These are phyloP conservation scores for Coccinonectria pachysandricola DNA, from an alignment of 2,329 filamentous ascomycete genomes.

Conservation along the genomic window DNA sequence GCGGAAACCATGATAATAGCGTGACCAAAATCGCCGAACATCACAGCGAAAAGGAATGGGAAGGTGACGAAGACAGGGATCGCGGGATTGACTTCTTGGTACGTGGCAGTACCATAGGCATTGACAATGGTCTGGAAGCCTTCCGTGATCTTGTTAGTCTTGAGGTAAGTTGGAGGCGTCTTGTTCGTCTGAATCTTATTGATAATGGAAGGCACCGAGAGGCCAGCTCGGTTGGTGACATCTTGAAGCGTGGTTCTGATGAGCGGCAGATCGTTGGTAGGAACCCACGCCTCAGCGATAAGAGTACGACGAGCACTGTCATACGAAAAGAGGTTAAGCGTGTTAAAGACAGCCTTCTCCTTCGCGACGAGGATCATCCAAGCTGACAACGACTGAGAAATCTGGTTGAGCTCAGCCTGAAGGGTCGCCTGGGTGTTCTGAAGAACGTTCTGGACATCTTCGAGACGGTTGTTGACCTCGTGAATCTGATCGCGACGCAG, in stretches of 20 bases:
- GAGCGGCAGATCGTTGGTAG: slow-evolving; percentile 76
- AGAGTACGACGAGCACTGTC: slow-evolving; percentile 91
- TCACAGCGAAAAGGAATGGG: slow-evolving; percentile 98
- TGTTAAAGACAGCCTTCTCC: slow-evolving; percentile 95
- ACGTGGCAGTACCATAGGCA: slow-evolving; percentile 94
- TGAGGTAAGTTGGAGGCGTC: slow-evolving; percentile 92
- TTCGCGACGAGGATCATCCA: slow-evolving; percentile 99
- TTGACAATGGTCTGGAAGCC: slow-evolving; percentile 99
- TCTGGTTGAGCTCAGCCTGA: slow-evolving; percentile 85
- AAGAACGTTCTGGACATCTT: slow-evolving; percentile 84
- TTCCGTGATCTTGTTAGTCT: slow-evolving; percentile 97
- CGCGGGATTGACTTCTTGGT: slow-evolving; percentile 93
- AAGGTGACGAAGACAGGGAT: slow-evolving; percentile 94
- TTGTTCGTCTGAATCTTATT: slow-evolving; percentile 97
- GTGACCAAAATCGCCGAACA: slow-evolving; percentile 98
- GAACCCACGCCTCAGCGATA: slow-evolving; percentile 96
- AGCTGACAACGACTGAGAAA: slow-evolving; percentile 80
- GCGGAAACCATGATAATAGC: slow-evolving; percentile 79
- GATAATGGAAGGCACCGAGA: slow-evolving; percentile 97
- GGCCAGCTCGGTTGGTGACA: slow-evolving; percentile 88
- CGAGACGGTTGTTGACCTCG: slow-evolving; percentile 88
- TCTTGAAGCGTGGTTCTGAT: slow-evolving; percentile 93
- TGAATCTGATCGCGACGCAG: slow-evolving; percentile 91
- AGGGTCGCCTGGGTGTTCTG: slow-evolving; percentile 92
- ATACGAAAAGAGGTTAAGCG: slow-evolving; percentile 92